Conservation (phyloP, 306 rosid genomes). For the Acacia melanoxylon region DNA sequence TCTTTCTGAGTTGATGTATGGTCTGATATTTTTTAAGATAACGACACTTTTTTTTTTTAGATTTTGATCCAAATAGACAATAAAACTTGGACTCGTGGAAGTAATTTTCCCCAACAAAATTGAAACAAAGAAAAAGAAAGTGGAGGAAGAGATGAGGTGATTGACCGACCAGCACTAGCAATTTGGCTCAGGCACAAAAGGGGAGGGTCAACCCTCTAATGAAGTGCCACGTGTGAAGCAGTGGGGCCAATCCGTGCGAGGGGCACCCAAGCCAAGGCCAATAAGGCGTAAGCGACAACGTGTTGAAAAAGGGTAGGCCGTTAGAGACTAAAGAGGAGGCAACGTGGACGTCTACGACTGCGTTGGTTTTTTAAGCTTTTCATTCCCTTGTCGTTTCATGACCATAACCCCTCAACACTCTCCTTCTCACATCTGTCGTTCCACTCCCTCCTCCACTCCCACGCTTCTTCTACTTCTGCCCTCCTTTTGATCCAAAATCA, state of each 20-base stretch:
- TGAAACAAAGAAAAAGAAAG: background rate
- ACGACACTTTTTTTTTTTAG: background rate
- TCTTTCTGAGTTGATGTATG: too few relatives aligned
- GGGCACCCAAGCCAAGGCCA: constrained; percentile 15
- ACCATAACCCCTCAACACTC: constrained; percentile 2
- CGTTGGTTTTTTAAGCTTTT: background rate
- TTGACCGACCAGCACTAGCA: constrained; percentile 14
- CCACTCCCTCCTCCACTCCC: background rate
- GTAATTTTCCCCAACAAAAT: background rate
- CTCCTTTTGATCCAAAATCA: background rate
- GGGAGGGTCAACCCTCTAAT: background rate
- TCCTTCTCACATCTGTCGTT: background rate
- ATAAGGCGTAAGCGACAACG: background rate
- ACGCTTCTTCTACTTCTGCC: constrained; percentile 10
- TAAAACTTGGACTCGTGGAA: background rate
- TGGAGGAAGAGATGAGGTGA: background rate
- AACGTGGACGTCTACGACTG: constrained; percentile 37
- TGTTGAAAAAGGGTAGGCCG: background rate
- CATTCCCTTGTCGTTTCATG: background rate
- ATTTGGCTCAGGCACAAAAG: background rate
- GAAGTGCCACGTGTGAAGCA: constrained; percentile 20
- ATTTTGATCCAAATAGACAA: background rate
- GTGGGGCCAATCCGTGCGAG: constrained; percentile 16
- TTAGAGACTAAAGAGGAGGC: background rate
- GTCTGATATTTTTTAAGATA: too few relatives aligned